Evolutionary conservation across 225 moss, liverwort and hornwort genomes (phyloP).

Genomic region (Polytrichum commune): DNA sequence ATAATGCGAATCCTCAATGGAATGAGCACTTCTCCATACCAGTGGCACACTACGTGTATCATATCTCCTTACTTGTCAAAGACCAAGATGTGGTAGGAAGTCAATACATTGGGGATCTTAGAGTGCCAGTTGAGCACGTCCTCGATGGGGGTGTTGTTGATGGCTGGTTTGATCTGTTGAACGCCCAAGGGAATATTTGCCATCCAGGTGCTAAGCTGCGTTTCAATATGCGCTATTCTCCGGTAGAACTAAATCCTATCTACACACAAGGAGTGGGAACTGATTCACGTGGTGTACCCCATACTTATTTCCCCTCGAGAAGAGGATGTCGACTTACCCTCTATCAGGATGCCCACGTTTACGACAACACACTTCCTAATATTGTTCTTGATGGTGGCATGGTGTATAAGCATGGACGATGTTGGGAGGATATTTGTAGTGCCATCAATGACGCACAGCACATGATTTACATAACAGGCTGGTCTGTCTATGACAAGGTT

Average conservation of each 20-base stretch:
- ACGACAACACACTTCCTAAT: conserved; percentile 60
- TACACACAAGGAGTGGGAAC: conserved; percentile 49
- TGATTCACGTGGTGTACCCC: conserved; percentile 58
- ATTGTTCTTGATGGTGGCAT: conserved; percentile 60
- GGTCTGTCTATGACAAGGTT: conserved; percentile 83
- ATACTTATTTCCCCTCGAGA: conserved; percentile 82
- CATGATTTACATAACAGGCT: conserved; percentile 79
- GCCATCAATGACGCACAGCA: conserved; percentile 81
- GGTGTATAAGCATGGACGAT: conserved; percentile 45
- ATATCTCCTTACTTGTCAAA: conserved; percentile 59
- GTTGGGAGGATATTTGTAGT: conserved; percentile 82
- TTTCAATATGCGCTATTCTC: conserved; percentile 46
- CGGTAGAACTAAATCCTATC: conserved; percentile 50
- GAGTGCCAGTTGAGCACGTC: conserved; percentile 32
- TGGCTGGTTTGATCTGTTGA: conserved; percentile 72
- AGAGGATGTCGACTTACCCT: conserved; percentile 62
- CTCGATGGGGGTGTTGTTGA: conserved; percentile 42
- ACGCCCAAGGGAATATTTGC: conserved; percentile 47
- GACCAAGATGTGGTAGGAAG: conserved; percentile 89
- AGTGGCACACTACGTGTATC: conserved; percentile 64
- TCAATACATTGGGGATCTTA: conserved; percentile 75
- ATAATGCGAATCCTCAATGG: conserved; percentile 81
- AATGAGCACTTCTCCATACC: conserved; percentile 80
- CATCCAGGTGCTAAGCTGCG: conserved; percentile 54
- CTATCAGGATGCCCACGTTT: conserved; percentile 88